These are phyloP conservation scores for Ustulina deusta DNA, from an alignment of 2,329 filamentous ascomycete genomes.

Conservation along the genomic window DNA sequence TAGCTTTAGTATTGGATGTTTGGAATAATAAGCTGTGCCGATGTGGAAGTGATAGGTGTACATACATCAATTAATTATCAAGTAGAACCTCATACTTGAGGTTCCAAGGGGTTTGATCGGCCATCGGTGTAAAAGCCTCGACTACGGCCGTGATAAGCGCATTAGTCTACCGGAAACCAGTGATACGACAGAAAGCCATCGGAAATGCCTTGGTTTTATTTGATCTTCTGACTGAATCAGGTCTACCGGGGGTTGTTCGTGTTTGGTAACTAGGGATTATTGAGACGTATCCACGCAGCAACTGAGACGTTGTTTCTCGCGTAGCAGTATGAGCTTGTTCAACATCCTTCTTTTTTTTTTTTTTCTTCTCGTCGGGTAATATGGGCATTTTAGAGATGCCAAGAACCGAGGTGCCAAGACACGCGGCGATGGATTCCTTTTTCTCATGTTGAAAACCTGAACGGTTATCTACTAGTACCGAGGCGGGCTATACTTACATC, in stretches of 20 bases:
- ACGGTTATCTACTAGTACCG: neutral
- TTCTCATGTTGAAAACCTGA: neutral
- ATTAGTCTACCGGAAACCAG: slow-evolving; percentile 1
- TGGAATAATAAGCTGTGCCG: neutral
- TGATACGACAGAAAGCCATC: neutral
- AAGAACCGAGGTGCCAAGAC: slow-evolving; percentile 27
- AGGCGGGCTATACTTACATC: slow-evolving; percentile 1
- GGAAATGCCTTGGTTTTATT: neutral
- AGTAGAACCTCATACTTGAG: neutral
- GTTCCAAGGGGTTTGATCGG: slow-evolving; percentile 27
- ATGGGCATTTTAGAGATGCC: slow-evolving; percentile 25
- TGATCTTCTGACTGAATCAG: slow-evolving; percentile 9
- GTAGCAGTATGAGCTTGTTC: neutral
- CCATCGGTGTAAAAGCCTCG: slow-evolving; percentile 7
- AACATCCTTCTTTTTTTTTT: neutral
- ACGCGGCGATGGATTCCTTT: slow-evolving; percentile 15
- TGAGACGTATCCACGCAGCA: slow-evolving; percentile 15
- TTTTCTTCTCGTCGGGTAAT: slow-evolving; percentile 20
- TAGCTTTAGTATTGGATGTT: neutral
- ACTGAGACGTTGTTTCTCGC: slow-evolving; percentile 29
- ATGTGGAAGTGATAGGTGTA: neutral
- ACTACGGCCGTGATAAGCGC: slow-evolving; percentile 1
- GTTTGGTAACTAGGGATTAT: slow-evolving; percentile 6
- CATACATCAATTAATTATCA: neutral
- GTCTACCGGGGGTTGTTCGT: neutral